Evolutionary conservation across 495 filamentous ascomycete species (phyloP).

Genomic region (Bombardia bombarda): DNA sequence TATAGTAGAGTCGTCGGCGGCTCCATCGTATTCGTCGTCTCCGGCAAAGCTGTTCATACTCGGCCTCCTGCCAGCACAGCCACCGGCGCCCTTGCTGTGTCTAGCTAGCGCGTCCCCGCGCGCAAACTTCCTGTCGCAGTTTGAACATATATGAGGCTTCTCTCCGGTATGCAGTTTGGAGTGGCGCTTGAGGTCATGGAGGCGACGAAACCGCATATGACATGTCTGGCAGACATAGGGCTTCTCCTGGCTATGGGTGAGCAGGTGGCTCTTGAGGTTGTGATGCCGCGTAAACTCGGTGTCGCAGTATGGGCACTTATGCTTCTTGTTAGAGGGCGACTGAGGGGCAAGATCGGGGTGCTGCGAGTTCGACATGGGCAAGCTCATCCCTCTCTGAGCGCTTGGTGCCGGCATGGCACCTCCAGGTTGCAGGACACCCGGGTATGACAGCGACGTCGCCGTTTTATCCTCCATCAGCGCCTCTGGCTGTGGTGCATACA

Average conservation of each 20-base stretch:
- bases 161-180: conserved; percentile 95
- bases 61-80: conserved; percentile 81
- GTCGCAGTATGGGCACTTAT: conserved; percentile 91
- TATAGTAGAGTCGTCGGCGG: conserved; percentile 65
- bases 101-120: conserved; percentile 90
- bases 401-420: conserved; percentile 32
- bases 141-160: conserved; percentile 86
- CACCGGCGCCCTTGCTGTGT: conserved; percentile 92
- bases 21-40: conserved; percentile 62
- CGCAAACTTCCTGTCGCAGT: conserved; percentile 89
- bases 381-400: conserved; percentile 61
- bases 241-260: conserved; percentile 98
- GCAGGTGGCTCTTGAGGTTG: conserved; percentile 96
- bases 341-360: conserved; percentile 30
- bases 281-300: conserved; percentile 97
- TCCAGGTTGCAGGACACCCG: conserved; percentile 28
- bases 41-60: conserved; percentile 80
- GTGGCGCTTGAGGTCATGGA: conserved; percentile 95
- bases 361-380: conserved; percentile 62
- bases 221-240: conserved; percentile 88
- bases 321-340: conserved; percentile 64
- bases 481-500: conserved; percentile 32
- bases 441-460: conserved; percentile 35
- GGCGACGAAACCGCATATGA: conserved; percentile 77
- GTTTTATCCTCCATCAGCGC: conserved; percentile 42